These are phyloP conservation scores for Triticum turgidum DNA, from an alignment of 176 grass and related monocot genomes.

Conservation along the genomic window DNA sequence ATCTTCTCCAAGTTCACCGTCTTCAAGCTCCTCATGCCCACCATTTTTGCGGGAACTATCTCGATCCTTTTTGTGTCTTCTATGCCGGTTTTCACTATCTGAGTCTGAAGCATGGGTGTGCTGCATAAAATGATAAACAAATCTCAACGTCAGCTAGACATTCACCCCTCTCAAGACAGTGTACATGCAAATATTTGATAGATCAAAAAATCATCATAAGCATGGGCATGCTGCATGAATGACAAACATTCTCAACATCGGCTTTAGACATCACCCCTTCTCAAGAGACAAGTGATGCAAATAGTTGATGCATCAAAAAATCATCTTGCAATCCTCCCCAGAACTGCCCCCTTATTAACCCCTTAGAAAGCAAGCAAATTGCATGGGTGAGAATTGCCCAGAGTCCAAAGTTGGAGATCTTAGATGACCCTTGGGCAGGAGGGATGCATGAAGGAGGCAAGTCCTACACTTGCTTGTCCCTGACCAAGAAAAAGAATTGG, in stretches of 20 bases:
- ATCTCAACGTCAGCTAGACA: background rate
- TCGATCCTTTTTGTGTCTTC: conserved; percentile 84
- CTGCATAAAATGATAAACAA: conserved; percentile 49
- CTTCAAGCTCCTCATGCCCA: conserved; percentile 83
- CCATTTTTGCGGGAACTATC: conserved; percentile 70
- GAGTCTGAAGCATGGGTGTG: conserved; percentile 80
- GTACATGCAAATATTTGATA: background rate
- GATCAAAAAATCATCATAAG: background rate
- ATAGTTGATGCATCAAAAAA: conserved; percentile 17
- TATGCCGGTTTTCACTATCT: conserved; percentile 73
- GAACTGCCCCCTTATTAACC: conserved; percentile 41
- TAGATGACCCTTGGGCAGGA: conserved; percentile 42
- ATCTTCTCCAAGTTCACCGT: conserved; percentile 97
- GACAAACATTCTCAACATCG: background rate
- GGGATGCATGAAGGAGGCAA: conserved; percentile 42
- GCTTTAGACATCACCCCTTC: conserved; percentile 5
- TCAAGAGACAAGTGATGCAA: conserved; percentile 36
- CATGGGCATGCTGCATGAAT: background rate
- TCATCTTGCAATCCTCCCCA: conserved; percentile 40
- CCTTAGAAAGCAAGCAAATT: conserved; percentile 23
- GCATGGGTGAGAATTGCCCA: conserved; percentile 38
- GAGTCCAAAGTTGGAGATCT: conserved; percentile 47
- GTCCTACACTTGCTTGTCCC: conserved; percentile 29
- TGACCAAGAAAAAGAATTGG: conserved; percentile 17
- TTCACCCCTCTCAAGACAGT: background rate